Percentiles rank a stretch among this genome's conserved stretches.
Evolutionary conservation across 2,329 filamentous ascomycete genomes (phyloP).

Genomic region (Basipetospora chlamydospora): DNA sequence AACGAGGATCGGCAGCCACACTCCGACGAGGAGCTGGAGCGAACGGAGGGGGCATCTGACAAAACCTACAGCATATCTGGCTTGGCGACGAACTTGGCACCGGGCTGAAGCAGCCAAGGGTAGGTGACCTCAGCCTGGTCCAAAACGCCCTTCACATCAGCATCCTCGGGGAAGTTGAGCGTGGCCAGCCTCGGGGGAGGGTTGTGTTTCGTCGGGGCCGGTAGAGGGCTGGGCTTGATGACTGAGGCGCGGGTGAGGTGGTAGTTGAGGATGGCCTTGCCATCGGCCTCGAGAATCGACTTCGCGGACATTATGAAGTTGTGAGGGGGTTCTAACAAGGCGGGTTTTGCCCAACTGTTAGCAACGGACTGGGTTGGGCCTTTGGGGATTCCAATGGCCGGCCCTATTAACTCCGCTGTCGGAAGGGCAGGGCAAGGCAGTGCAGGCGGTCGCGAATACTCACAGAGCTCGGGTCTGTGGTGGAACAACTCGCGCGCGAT

Average conservation of each 20-base stretch:
- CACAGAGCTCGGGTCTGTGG: too few relatives aligned
- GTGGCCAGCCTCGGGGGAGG: conserved; percentile 79
- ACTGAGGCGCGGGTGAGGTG: conserved; percentile 94
- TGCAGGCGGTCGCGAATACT: too few relatives aligned
- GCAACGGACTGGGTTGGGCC: too few relatives aligned
- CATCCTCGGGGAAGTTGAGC: conserved; percentile 84
- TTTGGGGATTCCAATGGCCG: too few relatives aligned
- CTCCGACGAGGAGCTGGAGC: too few relatives aligned
- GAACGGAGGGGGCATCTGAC: neutral
- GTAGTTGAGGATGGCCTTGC: conserved; percentile 99
- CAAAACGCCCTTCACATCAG: conserved; percentile 67
- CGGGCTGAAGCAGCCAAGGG: conserved; percentile 78
- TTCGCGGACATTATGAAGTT: conserved; percentile 47
- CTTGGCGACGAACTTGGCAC: conserved; percentile 93
- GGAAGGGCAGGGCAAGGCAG: too few relatives aligned
- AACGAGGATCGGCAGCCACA: too few relatives aligned
- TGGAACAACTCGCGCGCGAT: too few relatives aligned
- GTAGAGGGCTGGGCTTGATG: conserved; percentile 95
- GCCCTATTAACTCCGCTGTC: too few relatives aligned
- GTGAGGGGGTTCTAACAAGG: conserved; percentile 7
- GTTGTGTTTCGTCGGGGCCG: conserved; percentile 75
- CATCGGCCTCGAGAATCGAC: conserved; percentile 95
- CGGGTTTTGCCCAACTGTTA: conserved; percentile 2
- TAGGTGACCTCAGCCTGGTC: conserved; percentile 93
- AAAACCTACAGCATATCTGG: conserved; percentile 75